Evolutionary conservation across 176 grass and related monocot species (phyloP), one percentile per base, ranked within the genome.

Genomic region (Metroxylon sagu): DNA sequence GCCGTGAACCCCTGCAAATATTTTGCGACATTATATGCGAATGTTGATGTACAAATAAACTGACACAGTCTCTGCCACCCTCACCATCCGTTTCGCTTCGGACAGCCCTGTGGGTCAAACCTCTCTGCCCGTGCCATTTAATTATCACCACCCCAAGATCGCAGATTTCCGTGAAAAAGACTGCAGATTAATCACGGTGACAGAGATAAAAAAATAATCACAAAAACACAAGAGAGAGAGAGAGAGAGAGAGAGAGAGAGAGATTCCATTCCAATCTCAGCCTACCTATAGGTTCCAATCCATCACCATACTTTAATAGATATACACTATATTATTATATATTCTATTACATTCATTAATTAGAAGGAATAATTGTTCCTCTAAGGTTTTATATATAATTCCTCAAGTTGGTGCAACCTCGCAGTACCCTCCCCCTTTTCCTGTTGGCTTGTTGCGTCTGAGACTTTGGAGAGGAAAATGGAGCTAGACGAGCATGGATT

Each of bases 401-500:
- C 65, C 68, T 16, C 3, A 29, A 25, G 16, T 18, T 19, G 29
- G 5, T 14, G 19, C 29, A 52, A 15, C 19, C 18, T 14, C 31
- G n/a, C 15, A 6, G 48, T 16, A 14, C 18, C 26, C 28, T 14
- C 56, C 43, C 39, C 17, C 4, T 29, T 25, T 5, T 3, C n/a
- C 19, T 63, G 31, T 49, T 16, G 8, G 31, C 4, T 15, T 56
- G 3, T 5, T 39, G 18, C 17, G 30, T 0, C 5, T 25, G 4
- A 18, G 54, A 21, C 18, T 16, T 57, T 26, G 19, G 35, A 25
- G 35, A 18, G 19, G 5, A 3, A 16, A 4, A 97, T 97, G 93
- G 93, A 97, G 78, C 64, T 88, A 14, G 93, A 97, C 0, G 93
- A 97, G 63, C 84, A 97, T 80, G 75, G 78, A 1, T 97, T 97